Evolutionary conservation across 108 stramenopile species (phyloP), one percentile per base, ranked within the genome.

Genomic region (Schizochytrium sp.): DNA sequence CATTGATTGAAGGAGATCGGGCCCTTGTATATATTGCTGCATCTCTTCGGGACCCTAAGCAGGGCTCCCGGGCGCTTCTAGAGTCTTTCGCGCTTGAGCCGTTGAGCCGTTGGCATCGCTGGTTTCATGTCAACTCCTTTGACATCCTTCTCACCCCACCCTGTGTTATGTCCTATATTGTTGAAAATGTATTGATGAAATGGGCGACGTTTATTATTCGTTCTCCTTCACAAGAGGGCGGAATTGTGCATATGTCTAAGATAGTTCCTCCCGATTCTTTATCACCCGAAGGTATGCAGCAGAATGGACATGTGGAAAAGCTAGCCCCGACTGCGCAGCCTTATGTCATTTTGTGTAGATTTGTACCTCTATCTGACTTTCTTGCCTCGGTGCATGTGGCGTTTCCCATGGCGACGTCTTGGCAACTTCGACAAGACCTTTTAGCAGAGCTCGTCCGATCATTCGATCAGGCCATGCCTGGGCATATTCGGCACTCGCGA

Each of bases 31-130:
- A 83, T 53, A 42, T 83, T 8, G 40, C 28, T 10, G 76, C 76
- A 10, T 47, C 76, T 56, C 28, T 55, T 10, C 76, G 50, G 2
- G 50, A 83, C 13, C 50, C 47, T 17, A n/a, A 47, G 28, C 7
- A 55, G 10, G 76, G 47, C 5, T 38, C 76, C 10, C 47, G 76
- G n/a, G 76, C 76, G 15, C 76, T 83, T 83, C 53, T 83, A 47
- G 47, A 49, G 76, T 47, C 47, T 5, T 83, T 83, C 1, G 10
- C 76, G 15, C 15, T 5, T 50, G 76, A 83, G 3, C 5, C 76
- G 7, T 53, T 83, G n/a, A 55, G n/a, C 5, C 76, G 76, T 53
- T 83, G 76, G 76, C 76, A 83, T 28, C 76, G 76, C 5, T 83
- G 76, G 76, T 83, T 83, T 40, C 76, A 83, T 40, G 76, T 83